These are phyloP conservation scores for Styphnolobium japonicum DNA, from an alignment of 306 rosid species.

Conservation along the genomic window DNA sequence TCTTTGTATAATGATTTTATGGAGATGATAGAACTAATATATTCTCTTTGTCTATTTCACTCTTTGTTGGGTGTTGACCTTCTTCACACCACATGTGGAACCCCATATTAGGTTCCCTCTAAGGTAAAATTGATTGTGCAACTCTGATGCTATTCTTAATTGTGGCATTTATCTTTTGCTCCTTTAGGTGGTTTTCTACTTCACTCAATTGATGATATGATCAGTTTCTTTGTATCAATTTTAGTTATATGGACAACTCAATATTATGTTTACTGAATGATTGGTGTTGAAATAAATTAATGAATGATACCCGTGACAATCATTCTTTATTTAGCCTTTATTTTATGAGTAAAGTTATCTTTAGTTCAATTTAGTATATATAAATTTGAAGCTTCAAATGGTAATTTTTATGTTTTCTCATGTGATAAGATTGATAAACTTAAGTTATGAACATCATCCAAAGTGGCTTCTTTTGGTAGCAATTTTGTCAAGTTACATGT, in stretches of 20 bases:
- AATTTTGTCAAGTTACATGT: neutral
- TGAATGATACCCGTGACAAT: no score
- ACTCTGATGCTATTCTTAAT: neutral
- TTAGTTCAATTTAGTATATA: neutral
- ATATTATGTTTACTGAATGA: no score
- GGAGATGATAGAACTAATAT: no score
- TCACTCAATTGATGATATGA: neutral
- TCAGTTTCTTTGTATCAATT: neutral
- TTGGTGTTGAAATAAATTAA: no score
- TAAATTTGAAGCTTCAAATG: neutral
- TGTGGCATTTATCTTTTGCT: neutral
- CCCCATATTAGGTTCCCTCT: conserved; percentile 65
- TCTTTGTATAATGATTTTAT: no score
- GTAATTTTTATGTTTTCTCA: neutral
- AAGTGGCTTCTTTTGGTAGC: neutral
- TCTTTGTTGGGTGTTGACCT: conserved; percentile 43
- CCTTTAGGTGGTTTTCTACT: neutral
- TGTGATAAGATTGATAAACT: neutral
- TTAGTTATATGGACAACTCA: no score
- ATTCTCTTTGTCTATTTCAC: no score
- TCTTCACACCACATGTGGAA: conserved; percentile 69
- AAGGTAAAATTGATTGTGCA: no score
- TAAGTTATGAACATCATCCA: no score
- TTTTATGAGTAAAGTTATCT: no score
- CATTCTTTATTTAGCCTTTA: no score